Conservation (phyloP, 176 grass and related monocot genomes). For the Eleusine coracana region DNA sequence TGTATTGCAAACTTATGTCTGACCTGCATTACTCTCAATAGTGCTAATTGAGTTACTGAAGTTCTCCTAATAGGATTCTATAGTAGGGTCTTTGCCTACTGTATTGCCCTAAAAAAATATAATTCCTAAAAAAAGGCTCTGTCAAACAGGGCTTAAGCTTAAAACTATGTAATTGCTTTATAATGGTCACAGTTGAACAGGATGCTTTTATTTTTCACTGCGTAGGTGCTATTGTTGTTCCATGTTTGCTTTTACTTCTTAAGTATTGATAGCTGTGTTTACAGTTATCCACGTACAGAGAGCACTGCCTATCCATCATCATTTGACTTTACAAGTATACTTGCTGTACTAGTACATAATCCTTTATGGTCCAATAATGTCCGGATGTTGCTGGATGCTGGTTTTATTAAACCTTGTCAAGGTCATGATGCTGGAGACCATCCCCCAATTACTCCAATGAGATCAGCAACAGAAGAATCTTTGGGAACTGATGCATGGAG, state of each 20-base stretch:
- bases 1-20: neutral
- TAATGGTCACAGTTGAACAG: neutral
- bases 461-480: conserved; percentile 76
- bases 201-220: neutral
- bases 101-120: neutral
- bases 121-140: neutral
- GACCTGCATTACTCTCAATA: conserved; percentile 10
- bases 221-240: conserved; percentile 17
- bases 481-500: conserved; percentile 92
- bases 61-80: neutral
- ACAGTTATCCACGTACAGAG: conserved; percentile 97
- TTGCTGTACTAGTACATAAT: conserved; percentile 66
- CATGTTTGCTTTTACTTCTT: conserved; percentile 5
- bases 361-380: conserved; percentile 82
- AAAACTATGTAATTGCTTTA: conserved; percentile 10
- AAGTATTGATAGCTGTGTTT: conserved; percentile 38
- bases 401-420: conserved; percentile 74
- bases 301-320: conserved; percentile 89
- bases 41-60: neutral
- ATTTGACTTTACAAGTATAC: conserved; percentile 87
- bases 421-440: conserved; percentile 96
- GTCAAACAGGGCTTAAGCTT: neutral
- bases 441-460: conserved; percentile 95
- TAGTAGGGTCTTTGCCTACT: neutral
- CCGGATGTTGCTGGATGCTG: conserved; percentile 64